Conservation (phyloP, 2,329 filamentous ascomycete species). For the Pseudophaeomoniella oleicola region DNA sequence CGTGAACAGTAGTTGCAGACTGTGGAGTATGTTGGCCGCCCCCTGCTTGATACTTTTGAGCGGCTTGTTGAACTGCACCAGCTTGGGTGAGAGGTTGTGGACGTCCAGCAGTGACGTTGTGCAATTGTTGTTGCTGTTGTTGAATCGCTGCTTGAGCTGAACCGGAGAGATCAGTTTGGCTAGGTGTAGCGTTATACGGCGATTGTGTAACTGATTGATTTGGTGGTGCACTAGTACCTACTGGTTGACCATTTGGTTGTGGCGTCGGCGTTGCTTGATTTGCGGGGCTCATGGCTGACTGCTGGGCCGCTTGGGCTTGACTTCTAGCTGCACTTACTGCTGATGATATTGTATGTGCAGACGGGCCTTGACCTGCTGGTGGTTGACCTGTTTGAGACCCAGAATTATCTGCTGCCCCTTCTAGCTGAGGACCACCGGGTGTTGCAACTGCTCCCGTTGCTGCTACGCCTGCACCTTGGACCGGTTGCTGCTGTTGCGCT, state of each 20-base stretch:
- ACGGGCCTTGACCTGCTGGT: conserved; percentile 10
- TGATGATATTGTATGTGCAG: conserved; percentile 31
- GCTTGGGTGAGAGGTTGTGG: conserved; percentile 21
- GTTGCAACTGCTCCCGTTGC: conserved; percentile 4
- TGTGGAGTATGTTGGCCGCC: conserved; percentile 13
- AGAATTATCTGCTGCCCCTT: too few relatives aligned
- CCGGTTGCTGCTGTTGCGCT: conserved; percentile 11
- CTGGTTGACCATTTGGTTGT: conserved; percentile 10
- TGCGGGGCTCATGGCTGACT: conserved; percentile 21
- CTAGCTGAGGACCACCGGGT: conserved; percentile 3
- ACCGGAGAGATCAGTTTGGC: not conserved
- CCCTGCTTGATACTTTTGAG: conserved; percentile 11
- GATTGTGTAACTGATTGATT: conserved; percentile 7
- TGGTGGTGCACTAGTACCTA: conserved; percentile 6
- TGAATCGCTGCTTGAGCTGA: conserved; percentile 1
- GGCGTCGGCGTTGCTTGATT: conserved; percentile 13
- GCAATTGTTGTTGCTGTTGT: conserved; percentile 2
- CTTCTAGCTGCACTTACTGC: conserved; percentile 20
- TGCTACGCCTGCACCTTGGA: conserved; percentile 8
- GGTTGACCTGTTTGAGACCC: conserved; percentile 2
- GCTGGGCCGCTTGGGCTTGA: conserved; percentile 15
- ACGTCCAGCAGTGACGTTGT: conserved; percentile 22
- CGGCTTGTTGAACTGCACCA: conserved; percentile 25
- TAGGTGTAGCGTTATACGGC: conserved; percentile 7
- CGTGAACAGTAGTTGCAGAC: conserved; percentile 16